Base-by-base conservation (phyloP, 2,329 filamentous ascomycete genomes). In the Hortaea werneckii region DNA sequence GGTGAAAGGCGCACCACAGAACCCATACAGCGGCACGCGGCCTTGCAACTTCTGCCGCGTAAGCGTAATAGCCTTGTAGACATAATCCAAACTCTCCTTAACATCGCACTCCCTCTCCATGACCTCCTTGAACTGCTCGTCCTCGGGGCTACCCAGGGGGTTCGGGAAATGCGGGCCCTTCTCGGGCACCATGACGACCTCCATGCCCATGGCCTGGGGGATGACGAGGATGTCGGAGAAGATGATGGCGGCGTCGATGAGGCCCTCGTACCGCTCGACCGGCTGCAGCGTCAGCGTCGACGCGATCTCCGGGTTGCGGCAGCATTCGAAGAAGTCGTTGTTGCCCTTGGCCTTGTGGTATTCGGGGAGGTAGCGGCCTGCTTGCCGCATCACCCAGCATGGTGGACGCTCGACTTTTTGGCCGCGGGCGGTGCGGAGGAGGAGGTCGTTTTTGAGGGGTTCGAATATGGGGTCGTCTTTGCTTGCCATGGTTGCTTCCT, bases 331-430 rank as follows among this genome's bases (percentile, higher is more conserved):
- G 72, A 98, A 98, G 71, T 98, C 92, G 54, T 83, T 80, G 44
- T 70, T 76, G 56, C 84, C 90, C 71, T 98, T 98, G 49, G 85
- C 90, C 71, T 94, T 79, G 65, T 98, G 92, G 67, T 98, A 98
- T 68, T 98, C 92, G 52, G 90, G 92, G 20, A 98, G 85, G 66
- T 98, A 98, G 58, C 92, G 85, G 49, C 92, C 92, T 62, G 92
- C 92, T 80, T 98, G 92, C 69, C 92, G 85, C 92, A 98, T 98
- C 65, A 98, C 88, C 92, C 92, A 98, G 74, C 94, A 87, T 47
- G 92, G 92, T 50, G 92, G 85, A 54, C 92, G 82, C 69, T 95
- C 88, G 55, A 96, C 86, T 65, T 82, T 82, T 70, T 95, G 78
- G 65, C 90, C 92, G 77, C 85, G 80, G 55, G 92, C 92, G 57